These are phyloP conservation scores for Daucus carota DNA, from an alignment of 129 eudicot genomes.

Conservation along the genomic window DH1_v3.0 NC_030385.2:42858501-42859000, in stretches of 20 bases:
- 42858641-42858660: neutral
- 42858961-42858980: neutral
- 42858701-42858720: neutral
- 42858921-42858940: neutral
- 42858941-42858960: neutral
- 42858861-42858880: neutral
- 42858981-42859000: neutral
- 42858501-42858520: conserved; percentile 75
- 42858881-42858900: neutral
- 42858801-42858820: neutral
- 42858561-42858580: conserved; percentile 26
- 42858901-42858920: neutral
- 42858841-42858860: neutral
- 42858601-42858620: conserved; percentile 25
- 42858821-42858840: neutral
- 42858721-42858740: neutral
- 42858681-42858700: neutral
- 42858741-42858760: neutral
- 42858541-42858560: conserved; percentile 31
- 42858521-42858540: conserved; percentile 24
- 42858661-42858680: neutral
- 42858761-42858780: too few species aligned
- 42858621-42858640: neutral
- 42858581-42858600: conserved; percentile 41
- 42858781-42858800: too few species aligned